Conservation (phyloP, 2,329 filamentous ascomycete genomes). For the Cladobotryum mycophilum region DNA sequence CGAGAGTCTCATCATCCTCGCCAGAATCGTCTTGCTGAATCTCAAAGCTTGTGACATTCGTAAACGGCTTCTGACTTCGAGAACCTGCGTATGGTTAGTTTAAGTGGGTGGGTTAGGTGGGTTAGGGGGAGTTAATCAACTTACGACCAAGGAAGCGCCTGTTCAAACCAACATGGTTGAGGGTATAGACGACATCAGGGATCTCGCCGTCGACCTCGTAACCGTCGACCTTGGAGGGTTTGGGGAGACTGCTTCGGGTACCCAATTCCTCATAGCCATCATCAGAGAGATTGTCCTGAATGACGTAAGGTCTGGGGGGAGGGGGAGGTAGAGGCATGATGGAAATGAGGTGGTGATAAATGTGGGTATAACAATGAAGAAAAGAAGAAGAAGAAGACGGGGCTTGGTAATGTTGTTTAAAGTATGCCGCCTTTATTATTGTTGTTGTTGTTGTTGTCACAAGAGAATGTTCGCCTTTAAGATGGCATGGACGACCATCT, state of each 20-base stretch:
- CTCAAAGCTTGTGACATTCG: slow-evolving; percentile 24
- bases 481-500: too few species aligned
- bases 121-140: slow-evolving; percentile 9
- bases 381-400: too few species aligned
- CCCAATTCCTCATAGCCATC: slow-evolving; percentile 7
- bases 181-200: slow-evolving; percentile 36
- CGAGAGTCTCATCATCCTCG: slow-evolving; percentile 9
- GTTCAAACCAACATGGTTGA: slow-evolving; percentile 31
- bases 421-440: too few species aligned
- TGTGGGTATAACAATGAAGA: too few species aligned
- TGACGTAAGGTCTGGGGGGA: not conserved
- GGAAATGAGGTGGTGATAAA: not conserved
- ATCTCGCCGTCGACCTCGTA: slow-evolving; percentile 26
- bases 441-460: too few species aligned
- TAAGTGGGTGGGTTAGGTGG: not conserved
- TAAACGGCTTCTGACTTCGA: slow-evolving; percentile 33
- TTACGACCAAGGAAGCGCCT: slow-evolving; percentile 32
- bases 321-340: slow-evolving; percentile 1
- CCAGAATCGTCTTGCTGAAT: slow-evolving; percentile 19
- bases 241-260: slow-evolving; percentile 8
- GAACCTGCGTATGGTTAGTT: slow-evolving; percentile 24
- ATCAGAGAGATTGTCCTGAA: slow-evolving; percentile 1
- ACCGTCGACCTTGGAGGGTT: not conserved
- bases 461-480: too few species aligned
- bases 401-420: too few species aligned